These are phyloP conservation scores for Xylaria sp. DNA, from an alignment of 2,329 filamentous ascomycete genomes.

Conservation along the genomic window DNA sequence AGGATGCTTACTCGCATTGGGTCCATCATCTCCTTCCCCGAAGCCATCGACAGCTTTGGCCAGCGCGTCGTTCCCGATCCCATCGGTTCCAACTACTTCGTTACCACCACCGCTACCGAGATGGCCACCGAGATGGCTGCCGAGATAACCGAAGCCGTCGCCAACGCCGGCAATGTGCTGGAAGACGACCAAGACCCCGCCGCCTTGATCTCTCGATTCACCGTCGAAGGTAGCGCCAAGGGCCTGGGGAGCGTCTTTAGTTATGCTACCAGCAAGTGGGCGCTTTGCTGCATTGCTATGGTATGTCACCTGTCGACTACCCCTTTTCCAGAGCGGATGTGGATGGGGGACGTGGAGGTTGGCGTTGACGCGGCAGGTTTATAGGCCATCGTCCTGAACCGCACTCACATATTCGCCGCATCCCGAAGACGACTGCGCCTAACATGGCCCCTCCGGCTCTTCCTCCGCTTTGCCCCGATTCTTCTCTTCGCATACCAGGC, in stretches of 20 bases:
- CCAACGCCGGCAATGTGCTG: constrained; percentile 56
- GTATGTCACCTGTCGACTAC: constrained; percentile 53
- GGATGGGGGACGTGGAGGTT: constrained; percentile 4
- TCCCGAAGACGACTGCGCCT: constrained; percentile 83
- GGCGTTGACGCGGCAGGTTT: constrained; percentile 22
- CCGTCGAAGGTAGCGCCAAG: constrained; percentile 66
- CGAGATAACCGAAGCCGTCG: constrained; percentile 52
- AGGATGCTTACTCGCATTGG: constrained; percentile 73
- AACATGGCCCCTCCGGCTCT: constrained; percentile 75
- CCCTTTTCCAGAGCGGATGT: constrained; percentile 1
- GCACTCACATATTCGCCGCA: constrained; percentile 92
- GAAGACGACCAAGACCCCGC: constrained; percentile 56
- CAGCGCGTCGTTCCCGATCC: constrained; percentile 58
- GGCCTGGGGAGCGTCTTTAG: constrained; percentile 88
- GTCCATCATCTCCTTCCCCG: constrained; percentile 69
- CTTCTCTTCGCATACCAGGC: constrained; percentile 76
- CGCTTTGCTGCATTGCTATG: constrained; percentile 85
- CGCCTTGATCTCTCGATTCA: constrained; percentile 60
- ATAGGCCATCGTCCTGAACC: constrained; percentile 84
- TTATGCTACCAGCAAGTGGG: constrained; percentile 93
- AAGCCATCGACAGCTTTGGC: constrained; percentile 69
- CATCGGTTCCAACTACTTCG: constrained; percentile 54
- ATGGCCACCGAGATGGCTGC: constrained; percentile 58
- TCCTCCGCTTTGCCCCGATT: constrained; percentile 77
- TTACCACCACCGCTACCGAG: constrained; percentile 62